Percentiles rank a stretch among this genome's conserved stretches.
Evolutionary conservation across 2,329 filamentous ascomycete genomes (phyloP).

Genomic region (Fusarium falciforme): DNA sequence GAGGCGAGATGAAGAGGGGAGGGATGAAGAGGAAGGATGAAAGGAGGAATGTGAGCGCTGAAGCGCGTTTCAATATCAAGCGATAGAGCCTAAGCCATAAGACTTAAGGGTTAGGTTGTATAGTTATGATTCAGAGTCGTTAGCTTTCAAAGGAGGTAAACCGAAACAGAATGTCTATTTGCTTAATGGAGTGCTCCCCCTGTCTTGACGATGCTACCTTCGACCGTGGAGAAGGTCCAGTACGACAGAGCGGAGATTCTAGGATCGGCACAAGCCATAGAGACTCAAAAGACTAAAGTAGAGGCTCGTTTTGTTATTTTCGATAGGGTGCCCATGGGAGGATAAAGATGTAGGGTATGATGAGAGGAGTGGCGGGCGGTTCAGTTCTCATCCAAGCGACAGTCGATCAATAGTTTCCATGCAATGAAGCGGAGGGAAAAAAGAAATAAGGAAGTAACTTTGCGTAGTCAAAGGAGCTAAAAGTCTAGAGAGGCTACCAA

Average conservation of each 20-base stretch:
- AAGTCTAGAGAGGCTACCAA: neutral
- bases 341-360: neutral
- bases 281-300: neutral
- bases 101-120: neutral
- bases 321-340: neutral
- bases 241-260: neutral
- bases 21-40: too few species aligned
- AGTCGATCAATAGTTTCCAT: neutral
- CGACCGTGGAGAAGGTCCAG: neutral
- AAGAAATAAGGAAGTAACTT: neutral
- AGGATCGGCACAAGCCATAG: fast-evolving
- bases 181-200: neutral
- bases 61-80: neutral
- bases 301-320: neutral
- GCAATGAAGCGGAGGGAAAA: neutral
- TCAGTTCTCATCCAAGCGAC: neutral
- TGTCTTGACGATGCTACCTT: neutral
- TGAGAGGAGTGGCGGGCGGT: neutral
- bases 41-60: too few species aligned
- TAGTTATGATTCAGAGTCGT: neutral
- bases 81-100: neutral
- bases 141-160: too few species aligned
- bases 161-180: too few species aligned
- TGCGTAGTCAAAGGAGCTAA: neutral
- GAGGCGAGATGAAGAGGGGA: too few species aligned